Evolutionary conservation across 2,329 filamentous ascomycete genomes (phyloP).

Genomic region (Cercospora sp.): DNA sequence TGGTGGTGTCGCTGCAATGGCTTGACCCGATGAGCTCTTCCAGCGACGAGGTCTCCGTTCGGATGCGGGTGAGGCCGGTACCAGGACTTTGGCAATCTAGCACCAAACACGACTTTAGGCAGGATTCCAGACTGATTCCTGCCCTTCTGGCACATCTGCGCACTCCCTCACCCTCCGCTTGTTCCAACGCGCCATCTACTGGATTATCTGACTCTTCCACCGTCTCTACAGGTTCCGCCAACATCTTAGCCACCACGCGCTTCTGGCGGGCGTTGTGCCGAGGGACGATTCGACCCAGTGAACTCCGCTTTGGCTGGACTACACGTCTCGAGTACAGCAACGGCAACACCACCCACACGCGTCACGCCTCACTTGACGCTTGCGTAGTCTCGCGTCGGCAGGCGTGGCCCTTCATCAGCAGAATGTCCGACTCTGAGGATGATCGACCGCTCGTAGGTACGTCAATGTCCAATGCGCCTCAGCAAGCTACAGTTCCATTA

Average conservation of each 20-base stretch:
- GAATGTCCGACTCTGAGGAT: conserved; percentile 40
- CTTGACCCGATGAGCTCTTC: neutral
- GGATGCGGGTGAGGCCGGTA: no score
- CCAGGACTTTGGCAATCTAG: no score
- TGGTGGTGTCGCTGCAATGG: conserved; percentile 5
- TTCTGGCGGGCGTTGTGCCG: conserved; percentile 7
- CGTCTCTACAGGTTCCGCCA: conserved; percentile 24
- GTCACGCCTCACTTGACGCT: conserved; percentile 1
- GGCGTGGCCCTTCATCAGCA: conserved; percentile 28
- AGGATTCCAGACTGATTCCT: no score
- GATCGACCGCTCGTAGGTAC: conserved; percentile 38
- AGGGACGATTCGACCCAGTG: neutral
- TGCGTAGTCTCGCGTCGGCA: conserved; percentile 12
- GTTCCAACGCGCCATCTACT: conserved; percentile 3
- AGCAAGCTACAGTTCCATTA: conserved; percentile 18
- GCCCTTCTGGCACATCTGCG: no score
- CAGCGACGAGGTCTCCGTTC: neutral
- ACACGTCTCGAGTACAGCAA: conserved; percentile 24
- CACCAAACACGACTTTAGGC: no score
- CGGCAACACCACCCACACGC: conserved; percentile 11
- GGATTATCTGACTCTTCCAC: conserved; percentile 4
- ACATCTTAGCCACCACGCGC: conserved; percentile 16
- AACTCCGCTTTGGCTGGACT: no score
- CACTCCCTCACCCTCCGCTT: neutral
- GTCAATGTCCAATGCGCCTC: conserved; percentile 26